phyloP scores from a whole-genome alignment of 2,329 filamentous ascomycete genomes.

The Emmonsia crescens region DNA sequence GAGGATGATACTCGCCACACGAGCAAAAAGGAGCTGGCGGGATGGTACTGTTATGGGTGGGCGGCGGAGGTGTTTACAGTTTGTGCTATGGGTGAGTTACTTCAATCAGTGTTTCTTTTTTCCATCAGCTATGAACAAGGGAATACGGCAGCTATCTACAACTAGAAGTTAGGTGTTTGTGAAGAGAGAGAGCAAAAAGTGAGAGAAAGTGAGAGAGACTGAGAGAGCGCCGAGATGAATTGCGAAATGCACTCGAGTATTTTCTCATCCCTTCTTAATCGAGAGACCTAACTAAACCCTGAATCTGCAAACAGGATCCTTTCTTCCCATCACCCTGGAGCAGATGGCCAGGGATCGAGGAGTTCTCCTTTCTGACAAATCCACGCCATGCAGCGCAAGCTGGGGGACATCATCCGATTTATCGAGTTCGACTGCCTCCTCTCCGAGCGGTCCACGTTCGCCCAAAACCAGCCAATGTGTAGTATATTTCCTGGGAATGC shows the following conservation, averaged over 20 bases:
- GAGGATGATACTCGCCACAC: slow-evolving; percentile 86
- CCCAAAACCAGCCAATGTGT: slow-evolving; percentile 58
- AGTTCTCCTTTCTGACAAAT: slow-evolving; percentile 67
- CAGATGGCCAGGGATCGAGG: slow-evolving; percentile 88
- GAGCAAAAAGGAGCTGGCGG: slow-evolving; percentile 72
- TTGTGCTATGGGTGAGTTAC: slow-evolving; percentile 57
- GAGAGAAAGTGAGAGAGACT: background rate
- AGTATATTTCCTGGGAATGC: slow-evolving; percentile 66
- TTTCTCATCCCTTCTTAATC: background rate
- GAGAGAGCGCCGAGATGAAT: background rate
- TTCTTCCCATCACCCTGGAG: slow-evolving; percentile 91
- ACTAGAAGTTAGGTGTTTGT: background rate
- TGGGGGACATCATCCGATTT: slow-evolving; percentile 37
- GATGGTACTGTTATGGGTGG: slow-evolving; percentile 96
- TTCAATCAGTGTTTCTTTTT: background rate
- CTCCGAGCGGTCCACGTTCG: slow-evolving; percentile 12
- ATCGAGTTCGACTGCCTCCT: background rate
- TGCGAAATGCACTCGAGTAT: background rate
- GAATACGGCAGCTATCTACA: background rate
- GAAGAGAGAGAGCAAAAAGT: background rate
- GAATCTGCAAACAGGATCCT: slow-evolving; percentile 53
- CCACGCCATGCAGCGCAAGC: slow-evolving; percentile 60
- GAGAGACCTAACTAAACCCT: background rate
- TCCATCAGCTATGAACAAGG: background rate
- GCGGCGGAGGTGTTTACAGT: slow-evolving; percentile 94